Percentiles rank a stretch among this genome's conserved stretches.
Conservation (phyloP, 2,329 filamentous ascomycete species). For the Ampelomyces quisqualis region DNA sequence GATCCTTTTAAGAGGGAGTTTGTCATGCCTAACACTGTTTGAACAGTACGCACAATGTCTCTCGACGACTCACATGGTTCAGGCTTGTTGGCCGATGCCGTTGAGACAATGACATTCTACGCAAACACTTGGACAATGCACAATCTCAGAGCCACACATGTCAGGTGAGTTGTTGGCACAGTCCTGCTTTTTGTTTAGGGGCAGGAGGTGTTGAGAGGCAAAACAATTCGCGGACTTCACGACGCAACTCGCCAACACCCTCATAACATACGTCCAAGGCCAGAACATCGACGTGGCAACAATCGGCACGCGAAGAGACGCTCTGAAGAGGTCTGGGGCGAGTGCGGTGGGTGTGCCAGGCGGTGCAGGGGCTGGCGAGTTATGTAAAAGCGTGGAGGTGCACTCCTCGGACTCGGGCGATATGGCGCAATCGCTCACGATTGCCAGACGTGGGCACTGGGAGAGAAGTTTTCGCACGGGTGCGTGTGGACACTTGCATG, state of each 20-base stretch:
- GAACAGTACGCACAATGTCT: conserved; percentile 8
- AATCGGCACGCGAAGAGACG: conserved; percentile 5
- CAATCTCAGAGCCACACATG: no score
- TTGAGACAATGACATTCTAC: background rate
- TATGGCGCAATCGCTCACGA: conserved; percentile 28
- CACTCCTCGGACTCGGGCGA: conserved; percentile 9
- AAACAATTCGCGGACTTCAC: no score
- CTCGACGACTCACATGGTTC: conserved; percentile 6
- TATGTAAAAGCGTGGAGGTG: conserved; percentile 29
- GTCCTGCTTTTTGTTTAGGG: background rate
- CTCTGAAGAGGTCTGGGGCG: conserved; percentile 1
- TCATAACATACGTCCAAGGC: no score
- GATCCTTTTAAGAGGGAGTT: conserved; percentile 1
- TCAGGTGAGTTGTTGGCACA: no score
- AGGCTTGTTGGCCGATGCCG: no score
- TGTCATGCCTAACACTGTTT: background rate
- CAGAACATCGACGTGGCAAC: no score
- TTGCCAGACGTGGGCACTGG: conserved; percentile 15
- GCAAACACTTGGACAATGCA: no score
- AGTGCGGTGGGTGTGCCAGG: conserved; percentile 1
- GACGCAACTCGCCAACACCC: no score
- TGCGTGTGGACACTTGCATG: conserved; percentile 19
- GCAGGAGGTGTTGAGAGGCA: background rate
- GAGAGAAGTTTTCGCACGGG: conserved; percentile 21
- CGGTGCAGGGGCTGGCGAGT: conserved; percentile 9